Evolutionary conservation across 2,329 filamentous ascomycete genomes (phyloP).

Genomic region (Salinomyces thailandicus): DNA sequence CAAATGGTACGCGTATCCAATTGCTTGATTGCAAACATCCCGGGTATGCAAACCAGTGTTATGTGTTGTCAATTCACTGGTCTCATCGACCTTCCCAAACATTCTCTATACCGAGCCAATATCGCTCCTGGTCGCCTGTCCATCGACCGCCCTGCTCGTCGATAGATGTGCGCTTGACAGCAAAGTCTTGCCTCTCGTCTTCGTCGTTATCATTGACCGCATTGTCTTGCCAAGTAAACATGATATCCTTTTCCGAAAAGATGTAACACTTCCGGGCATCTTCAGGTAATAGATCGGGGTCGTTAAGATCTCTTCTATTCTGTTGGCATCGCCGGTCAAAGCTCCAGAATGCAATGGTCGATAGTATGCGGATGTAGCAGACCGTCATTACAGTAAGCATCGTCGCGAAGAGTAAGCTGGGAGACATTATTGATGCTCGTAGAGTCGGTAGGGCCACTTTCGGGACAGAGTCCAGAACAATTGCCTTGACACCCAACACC

Average conservation of each 20-base stretch:
- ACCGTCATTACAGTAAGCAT: slow-evolving; percentile 9
- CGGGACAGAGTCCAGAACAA: slow-evolving; percentile 19
- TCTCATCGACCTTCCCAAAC: slow-evolving; percentile 16
- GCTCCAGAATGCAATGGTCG: slow-evolving; percentile 12
- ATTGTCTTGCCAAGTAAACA: slow-evolving; percentile 18
- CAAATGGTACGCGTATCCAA: too few relatives aligned
- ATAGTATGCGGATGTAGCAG: slow-evolving; percentile 9
- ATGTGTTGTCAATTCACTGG: too few relatives aligned
- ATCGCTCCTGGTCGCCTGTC: slow-evolving; percentile 20
- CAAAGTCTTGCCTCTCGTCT: slow-evolving; percentile 13
- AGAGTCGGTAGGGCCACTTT: slow-evolving; percentile 8
- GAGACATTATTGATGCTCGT: slow-evolving; percentile 4
- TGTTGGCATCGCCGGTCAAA: slow-evolving; percentile 9
- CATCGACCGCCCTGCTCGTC: slow-evolving; percentile 12
- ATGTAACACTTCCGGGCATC: slow-evolving; percentile 18
- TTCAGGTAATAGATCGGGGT: slow-evolving; percentile 11
- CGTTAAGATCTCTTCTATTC: slow-evolving; percentile 14
- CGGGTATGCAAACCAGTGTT: too few relatives aligned
- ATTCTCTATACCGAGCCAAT: slow-evolving; percentile 21
- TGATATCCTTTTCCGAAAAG: slow-evolving; percentile 17
- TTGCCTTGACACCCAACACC: slow-evolving; percentile 12
- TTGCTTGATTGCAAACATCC: too few relatives aligned
- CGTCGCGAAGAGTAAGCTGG: slow-evolving; percentile 6
- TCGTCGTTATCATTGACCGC: slow-evolving; percentile 7
- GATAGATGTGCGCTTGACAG: slow-evolving; percentile 12